Evolutionary conservation across 2,329 filamentous ascomycete species (phyloP), one percentile per base, ranked within the genome.

Genomic region (Sporothrix phasma): DNA sequence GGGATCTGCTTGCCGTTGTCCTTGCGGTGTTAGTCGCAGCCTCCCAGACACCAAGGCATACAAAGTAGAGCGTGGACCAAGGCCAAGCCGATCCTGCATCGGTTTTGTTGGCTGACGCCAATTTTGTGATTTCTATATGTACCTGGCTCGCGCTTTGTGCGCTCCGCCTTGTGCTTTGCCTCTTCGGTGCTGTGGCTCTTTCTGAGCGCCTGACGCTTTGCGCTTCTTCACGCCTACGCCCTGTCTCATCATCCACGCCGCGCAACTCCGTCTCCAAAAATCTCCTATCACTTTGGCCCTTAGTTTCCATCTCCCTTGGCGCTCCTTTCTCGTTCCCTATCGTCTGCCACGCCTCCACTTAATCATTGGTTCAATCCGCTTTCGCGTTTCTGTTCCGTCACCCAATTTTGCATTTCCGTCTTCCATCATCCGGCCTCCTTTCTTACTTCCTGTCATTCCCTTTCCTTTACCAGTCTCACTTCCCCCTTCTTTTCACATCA

Each of bases 261-360:
- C 29, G 45, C 54, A 39, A 39, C 41, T 43, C 37, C 59, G 49
- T 49, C 47, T 34, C 51, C 53, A 34, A 62, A 56, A 59, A 45
- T 46, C 63, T 62, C 51, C 19, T 46, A 24, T 54, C 63, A 46
- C 37, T 49, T 64, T 49, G 47, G 37, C 47, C 34, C 41, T 62
- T 39, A 34, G 49, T 65, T 65, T 43, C 58, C 43, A 22, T 41
- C 15, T 51, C 61, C 64, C 66, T 62, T 68, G 60, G 64, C 64
- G 63, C 64, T 67, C 65, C 66, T 62, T 68, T 66, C 64, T 62
- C 54, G 60, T 65, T 66, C 37, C 56, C 46, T n/a, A 10, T 65
- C 54, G 26, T 62, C 49, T 61, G 31, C 49, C 43, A 56, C 51
- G 64, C 62, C 66, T 65, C 67, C 67, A 68, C 65, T 66, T 54